phyloP scores from a whole-genome alignment of 305 asterid genomes.

The Solanum hybrid region DNA sequence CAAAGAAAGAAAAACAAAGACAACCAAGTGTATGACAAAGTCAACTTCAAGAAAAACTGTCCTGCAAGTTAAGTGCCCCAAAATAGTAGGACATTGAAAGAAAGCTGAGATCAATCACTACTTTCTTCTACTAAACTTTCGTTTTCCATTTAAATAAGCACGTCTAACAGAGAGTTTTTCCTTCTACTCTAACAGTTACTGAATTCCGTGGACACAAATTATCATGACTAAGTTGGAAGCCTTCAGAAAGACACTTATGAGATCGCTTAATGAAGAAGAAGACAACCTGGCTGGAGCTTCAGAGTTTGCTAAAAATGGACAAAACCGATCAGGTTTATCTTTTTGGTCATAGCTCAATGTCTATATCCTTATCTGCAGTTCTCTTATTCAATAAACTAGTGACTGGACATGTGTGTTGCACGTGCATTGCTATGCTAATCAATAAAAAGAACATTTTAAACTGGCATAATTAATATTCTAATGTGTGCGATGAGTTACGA shows the following conservation, averaged over 20 bases:
- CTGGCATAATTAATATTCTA: neutral
- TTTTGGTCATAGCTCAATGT: constrained; percentile 3
- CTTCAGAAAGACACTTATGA: constrained; percentile 89
- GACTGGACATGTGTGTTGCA: neutral
- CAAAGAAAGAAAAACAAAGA: neutral
- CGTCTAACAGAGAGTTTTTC: neutral
- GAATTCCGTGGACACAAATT: neutral
- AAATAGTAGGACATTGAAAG: neutral
- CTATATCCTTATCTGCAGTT: neutral
- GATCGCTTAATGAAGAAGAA: constrained; percentile 83
- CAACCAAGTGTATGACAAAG: neutral
- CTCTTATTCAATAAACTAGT: neutral
- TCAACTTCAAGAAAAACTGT: neutral
- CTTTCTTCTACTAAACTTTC: neutral
- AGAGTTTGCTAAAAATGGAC: constrained; percentile 16
- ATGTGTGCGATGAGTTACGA: neutral
- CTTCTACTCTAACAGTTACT: neutral
- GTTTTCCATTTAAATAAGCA: neutral
- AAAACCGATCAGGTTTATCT: constrained; percentile 30
- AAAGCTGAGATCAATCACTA: neutral
- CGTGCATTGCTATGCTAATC: neutral
- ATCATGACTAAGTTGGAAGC: constrained; percentile 50
- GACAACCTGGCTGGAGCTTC: constrained; percentile 45
- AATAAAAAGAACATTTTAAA: neutral
- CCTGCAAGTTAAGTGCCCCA: neutral